These are phyloP conservation scores for Kazachstania martiniae DNA, from an alignment of 805 yeast species.

Conservation along the genomic window DNA sequence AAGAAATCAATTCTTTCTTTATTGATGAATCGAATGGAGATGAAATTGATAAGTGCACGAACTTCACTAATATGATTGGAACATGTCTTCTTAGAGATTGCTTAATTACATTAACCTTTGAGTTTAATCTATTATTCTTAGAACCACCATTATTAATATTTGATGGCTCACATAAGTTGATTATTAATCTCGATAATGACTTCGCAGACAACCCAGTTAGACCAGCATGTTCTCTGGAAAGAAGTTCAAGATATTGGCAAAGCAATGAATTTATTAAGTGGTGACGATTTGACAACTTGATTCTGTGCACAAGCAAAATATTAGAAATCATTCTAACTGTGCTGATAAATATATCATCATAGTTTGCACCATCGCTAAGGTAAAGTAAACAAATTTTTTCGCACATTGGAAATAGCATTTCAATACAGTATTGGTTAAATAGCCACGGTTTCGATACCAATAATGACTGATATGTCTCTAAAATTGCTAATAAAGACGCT, in stretches of 20 bases:
- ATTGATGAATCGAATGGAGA: conserved; percentile 36
- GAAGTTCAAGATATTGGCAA: conserved; percentile 38
- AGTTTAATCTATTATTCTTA: conserved; percentile 34
- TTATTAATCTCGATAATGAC: conserved; percentile 46
- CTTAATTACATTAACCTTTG: conserved; percentile 46
- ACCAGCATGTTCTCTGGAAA: conserved; percentile 25
- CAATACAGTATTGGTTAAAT: conserved; percentile 57
- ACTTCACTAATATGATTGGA: conserved; percentile 49
- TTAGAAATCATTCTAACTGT: conserved; percentile 46
- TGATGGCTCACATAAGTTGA: conserved; percentile 65
- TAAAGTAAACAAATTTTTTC: too few relatives aligned
- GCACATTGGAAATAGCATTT: conserved; percentile 35
- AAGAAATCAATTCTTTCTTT: conserved; percentile 40
- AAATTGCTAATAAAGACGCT: conserved; percentile 8
- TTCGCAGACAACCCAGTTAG: conserved; percentile 32
- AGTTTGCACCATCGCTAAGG: conserved; percentile 4
- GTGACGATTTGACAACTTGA: conserved; percentile 58
- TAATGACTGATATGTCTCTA: conserved; percentile 30
- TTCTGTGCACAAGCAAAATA: conserved; percentile 57
- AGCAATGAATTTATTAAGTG: conserved; percentile 48
- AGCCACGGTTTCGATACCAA: conserved; percentile 45
- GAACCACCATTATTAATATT: conserved; percentile 17
- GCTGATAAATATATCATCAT: conserved; percentile 28
- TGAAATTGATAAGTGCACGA: conserved; percentile 42
- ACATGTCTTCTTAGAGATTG: conserved; percentile 53